Evolutionary conservation across 768 basidiomycete genomes (phyloP).

Genomic region (Collybiopsis luxurians): DNA sequence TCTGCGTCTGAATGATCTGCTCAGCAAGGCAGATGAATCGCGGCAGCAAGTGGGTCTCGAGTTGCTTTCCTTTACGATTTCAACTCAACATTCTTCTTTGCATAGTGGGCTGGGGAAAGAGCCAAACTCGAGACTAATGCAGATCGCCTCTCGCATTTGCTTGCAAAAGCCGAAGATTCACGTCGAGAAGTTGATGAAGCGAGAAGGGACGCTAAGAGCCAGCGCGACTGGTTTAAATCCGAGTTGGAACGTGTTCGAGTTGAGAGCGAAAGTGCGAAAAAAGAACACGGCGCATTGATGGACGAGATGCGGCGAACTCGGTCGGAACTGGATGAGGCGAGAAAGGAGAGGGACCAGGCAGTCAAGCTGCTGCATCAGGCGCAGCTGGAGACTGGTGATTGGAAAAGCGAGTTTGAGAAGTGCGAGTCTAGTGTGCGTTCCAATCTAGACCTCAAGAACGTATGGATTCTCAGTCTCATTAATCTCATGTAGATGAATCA

Average conservation of each 20-base stretch:
- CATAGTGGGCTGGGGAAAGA: neutral
- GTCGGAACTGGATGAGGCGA: slow-evolving; percentile 43
- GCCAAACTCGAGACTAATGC: neutral
- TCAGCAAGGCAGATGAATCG: neutral
- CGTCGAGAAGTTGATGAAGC: neutral
- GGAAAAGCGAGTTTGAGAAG: slow-evolving; percentile 40
- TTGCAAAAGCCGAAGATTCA: neutral
- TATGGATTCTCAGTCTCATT: slow-evolving; percentile 57
- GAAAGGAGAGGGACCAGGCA: slow-evolving; percentile 31
- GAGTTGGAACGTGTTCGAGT: neutral
- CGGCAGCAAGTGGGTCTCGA: neutral
- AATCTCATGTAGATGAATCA: slow-evolving; percentile 50
- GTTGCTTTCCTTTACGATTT: too few species aligned
- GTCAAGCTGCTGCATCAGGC: slow-evolving; percentile 42
- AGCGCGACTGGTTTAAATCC: neutral
- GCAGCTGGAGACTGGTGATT: slow-evolving; percentile 44
- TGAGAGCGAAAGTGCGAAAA: neutral
- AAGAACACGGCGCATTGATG: neutral
- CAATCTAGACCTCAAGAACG: neutral
- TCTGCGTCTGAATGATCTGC: neutral
- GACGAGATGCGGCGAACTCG: neutral
- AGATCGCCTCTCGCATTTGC: neutral
- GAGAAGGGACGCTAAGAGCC: neutral
- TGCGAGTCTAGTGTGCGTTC: slow-evolving; percentile 48
- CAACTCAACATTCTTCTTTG: neutral